Conservation (phyloP, 768 basidiomycete species). For the Cystofilobasidium macerans region DNA sequence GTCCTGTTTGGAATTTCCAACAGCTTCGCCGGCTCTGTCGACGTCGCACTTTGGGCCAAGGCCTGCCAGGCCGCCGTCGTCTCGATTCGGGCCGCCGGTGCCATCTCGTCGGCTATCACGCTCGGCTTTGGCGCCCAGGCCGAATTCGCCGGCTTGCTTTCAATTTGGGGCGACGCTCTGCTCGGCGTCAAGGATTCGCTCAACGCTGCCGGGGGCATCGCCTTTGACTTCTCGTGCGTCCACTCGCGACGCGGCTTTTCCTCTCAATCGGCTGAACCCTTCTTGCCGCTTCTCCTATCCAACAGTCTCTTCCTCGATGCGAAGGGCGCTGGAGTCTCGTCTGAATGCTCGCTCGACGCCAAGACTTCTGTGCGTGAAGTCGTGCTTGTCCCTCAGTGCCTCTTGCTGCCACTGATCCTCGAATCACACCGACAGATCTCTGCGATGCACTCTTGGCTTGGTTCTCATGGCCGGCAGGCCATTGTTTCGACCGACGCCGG, state of each 20-base stretch:
- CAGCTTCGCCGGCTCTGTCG: background rate
- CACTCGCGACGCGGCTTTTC: too few species aligned
- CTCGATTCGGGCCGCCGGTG: background rate
- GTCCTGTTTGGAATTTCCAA: background rate
- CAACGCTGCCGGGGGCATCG: background rate
- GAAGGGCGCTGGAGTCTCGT: background rate
- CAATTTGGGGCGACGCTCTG: background rate
- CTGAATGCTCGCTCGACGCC: background rate
- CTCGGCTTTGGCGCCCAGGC: slow-evolving; percentile 1
- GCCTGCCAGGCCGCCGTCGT: slow-evolving; percentile 1
- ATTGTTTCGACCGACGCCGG: background rate
- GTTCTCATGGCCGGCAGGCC: background rate
- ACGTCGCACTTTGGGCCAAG: background rate
- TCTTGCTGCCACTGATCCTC: too few species aligned
- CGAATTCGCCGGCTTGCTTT: background rate
- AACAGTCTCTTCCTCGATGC: slow-evolving; percentile 1
- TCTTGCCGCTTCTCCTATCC: too few species aligned
- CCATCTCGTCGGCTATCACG: background rate
- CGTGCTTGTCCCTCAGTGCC: too few species aligned
- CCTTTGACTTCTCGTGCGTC: background rate
- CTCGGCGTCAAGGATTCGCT: slow-evolving; percentile 3
- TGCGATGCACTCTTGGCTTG: background rate
- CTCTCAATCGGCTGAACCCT: too few species aligned
- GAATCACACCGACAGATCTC: background rate
- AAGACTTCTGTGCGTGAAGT: background rate